These are phyloP conservation scores for Setomelanomma holmii DNA, from an alignment of 2,329 filamentous ascomycete genomes.

Conservation along the genomic window DNA sequence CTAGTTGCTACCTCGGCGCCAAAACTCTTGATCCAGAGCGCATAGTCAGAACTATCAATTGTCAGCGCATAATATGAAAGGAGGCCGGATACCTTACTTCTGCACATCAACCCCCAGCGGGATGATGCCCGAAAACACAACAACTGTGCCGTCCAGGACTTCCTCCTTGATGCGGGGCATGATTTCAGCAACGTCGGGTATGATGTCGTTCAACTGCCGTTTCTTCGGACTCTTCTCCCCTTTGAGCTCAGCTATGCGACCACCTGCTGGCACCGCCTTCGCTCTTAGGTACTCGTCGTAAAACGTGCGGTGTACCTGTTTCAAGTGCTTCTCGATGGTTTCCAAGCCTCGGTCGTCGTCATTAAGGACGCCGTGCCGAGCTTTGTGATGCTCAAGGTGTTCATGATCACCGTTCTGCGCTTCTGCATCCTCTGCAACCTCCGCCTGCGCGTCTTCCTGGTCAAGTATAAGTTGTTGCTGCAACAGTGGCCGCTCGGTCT, in stretches of 20 bases:
- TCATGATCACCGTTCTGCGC: constrained; percentile 50
- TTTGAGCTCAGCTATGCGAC: constrained; percentile 59
- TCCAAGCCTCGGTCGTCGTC: constrained; percentile 87
- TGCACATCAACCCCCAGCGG: constrained; percentile 81
- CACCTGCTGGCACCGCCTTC: constrained; percentile 50
- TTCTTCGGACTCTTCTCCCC: constrained; percentile 60
- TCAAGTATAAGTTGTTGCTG: constrained; percentile 92
- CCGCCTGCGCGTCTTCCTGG: constrained; percentile 74
- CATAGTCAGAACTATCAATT: constrained; percentile 73
- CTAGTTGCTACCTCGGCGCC: constrained; percentile 73
- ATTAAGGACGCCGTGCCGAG: constrained; percentile 78
- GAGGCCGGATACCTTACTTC: constrained; percentile 46
- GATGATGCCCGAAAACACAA: constrained; percentile 91
- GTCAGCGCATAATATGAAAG: constrained; percentile 20
- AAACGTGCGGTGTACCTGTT: constrained; percentile 77
- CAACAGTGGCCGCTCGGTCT: constrained; percentile 86
- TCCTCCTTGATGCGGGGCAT: constrained; percentile 80
- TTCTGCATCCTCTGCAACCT: constrained; percentile 56
- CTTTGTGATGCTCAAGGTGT: constrained; percentile 47
- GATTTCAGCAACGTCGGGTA: constrained; percentile 87
- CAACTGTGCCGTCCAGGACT: constrained; percentile 75
- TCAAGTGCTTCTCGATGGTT: constrained; percentile 77
- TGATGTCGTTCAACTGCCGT: constrained; percentile 57
- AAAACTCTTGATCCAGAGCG: constrained; percentile 84
- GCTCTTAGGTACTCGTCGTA: constrained; percentile 79